Evolutionary conservation across 2,329 filamentous ascomycete species (phyloP), one percentile per base, ranked within the genome.

Genomic region (Diaporthe helianthi): DNA sequence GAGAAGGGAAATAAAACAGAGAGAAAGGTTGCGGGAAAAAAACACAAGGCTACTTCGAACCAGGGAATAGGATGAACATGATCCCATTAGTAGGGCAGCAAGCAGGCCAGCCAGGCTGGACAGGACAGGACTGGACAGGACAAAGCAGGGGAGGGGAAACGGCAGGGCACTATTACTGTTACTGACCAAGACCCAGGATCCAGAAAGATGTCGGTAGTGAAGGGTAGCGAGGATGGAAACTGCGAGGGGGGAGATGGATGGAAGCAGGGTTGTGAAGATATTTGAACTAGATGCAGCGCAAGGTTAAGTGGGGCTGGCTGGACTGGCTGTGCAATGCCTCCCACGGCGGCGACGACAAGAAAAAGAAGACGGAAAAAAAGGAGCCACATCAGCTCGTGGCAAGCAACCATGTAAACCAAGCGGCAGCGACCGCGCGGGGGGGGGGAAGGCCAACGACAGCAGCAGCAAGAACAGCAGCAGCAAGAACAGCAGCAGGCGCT

Each of bases 191-290:
- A 66, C 55, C 65, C 54, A 58, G 68, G 55, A 67, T 44, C 44
- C 49, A 67, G 67, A 65, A 33, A 36, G 52, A 67, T 58, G 52
- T 69, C 64, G 67, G 47, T 63, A 63, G 58, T 63, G 58, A 67
- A 69, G 63, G 55, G 67, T 66, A 64, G 64, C 67, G 70, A 71
- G 69, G 61, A 61, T 65, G 58, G 65, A 52, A 69, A 67, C 60
- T 47, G 46, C 61, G 58, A 55, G 38, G 67, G 69, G 69, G 63
- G 51, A 67, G 65, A 67, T 53, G 63, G 63, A 68, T 49, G 70
- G 67, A 54, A 67, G 67, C 67, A 71, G 70, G 70, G 70, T 71
- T 71, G 60, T 69, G 68, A 65, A 65, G 70, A 69, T 71, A 71
- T 71, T 71, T 71, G 70, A 71, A 69, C 67, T 71, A 69, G 67